Evolutionary conservation across 2,329 filamentous ascomycete genomes (phyloP).

Genomic region (Claviceps sp.): DNA sequence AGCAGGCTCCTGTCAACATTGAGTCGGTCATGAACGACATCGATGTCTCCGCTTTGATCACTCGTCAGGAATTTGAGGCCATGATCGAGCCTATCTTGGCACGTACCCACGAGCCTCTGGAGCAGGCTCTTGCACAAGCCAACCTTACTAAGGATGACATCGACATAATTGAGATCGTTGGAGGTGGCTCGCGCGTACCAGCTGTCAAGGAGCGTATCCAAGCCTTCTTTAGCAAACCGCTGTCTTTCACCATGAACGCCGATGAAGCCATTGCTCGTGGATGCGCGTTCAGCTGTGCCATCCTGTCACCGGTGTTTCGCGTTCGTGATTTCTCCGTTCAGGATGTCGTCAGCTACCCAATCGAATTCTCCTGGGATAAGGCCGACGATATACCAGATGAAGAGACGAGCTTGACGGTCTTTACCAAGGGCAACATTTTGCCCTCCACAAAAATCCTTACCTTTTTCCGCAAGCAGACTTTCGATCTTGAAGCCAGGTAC

Average conservation of each 20-base stretch:
- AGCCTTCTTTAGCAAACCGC: constrained; percentile 78
- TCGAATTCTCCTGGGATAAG: constrained; percentile 99
- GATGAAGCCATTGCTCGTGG: constrained; percentile 94
- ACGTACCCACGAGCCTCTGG: constrained; percentile 59
- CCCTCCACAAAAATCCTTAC: constrained; percentile 98
- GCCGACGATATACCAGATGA: constrained; percentile 96
- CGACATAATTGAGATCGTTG: constrained; percentile 83
- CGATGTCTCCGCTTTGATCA: constrained; percentile 79
- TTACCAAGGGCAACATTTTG: constrained; percentile 93
- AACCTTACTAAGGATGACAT: constrained; percentile 87
- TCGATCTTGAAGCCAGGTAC: constrained; percentile 92
- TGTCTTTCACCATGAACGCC: constrained; percentile 96
- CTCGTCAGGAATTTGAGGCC: constrained; percentile 85
- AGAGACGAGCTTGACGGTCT: constrained; percentile 92
- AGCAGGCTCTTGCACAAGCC: constrained; percentile 88
- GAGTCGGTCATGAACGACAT: constrained; percentile 98
- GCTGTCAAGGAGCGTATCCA: constrained; percentile 81
- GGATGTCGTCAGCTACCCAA: constrained; percentile 95
- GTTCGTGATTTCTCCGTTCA: constrained; percentile 96
- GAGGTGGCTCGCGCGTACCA: constrained; percentile 88
- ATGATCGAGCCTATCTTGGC: constrained; percentile 74
- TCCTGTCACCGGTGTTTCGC: constrained; percentile 93
- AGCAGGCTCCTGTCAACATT: constrained; percentile 83
- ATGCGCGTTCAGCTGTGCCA: constrained; percentile 94
- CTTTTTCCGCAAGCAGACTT: constrained; percentile 96